Evolutionary conservation across 208 protist species (phyloP).

Genomic region (Trypanosoma theileri): DNA sequence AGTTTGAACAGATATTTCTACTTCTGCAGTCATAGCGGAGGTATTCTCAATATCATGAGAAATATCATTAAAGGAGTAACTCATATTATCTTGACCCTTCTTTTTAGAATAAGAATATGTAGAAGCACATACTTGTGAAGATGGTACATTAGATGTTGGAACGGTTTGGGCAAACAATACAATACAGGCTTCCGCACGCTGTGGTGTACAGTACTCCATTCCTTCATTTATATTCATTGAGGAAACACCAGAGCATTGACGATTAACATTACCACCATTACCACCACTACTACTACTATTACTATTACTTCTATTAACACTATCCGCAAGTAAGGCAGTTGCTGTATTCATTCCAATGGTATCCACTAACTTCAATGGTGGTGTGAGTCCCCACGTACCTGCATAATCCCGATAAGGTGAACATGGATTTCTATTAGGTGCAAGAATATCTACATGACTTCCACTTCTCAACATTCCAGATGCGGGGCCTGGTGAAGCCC

Average conservation of each 20-base stretch:
- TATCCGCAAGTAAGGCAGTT: not conserved
- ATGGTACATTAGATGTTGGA: not conserved
- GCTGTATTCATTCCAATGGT: not conserved
- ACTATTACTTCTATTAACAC: too few relatives aligned
- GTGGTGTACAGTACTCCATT: not conserved
- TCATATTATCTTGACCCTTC: not conserved
- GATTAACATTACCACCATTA: too few relatives aligned
- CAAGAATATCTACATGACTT: constrained; percentile 42
- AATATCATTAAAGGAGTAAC: not conserved
- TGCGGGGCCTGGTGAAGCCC: not conserved
- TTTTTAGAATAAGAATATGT: not conserved
- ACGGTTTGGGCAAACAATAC: constrained; percentile 10
- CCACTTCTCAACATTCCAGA: constrained; percentile 15
- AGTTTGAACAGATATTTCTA: not conserved
- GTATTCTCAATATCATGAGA: not conserved
- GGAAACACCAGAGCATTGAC: not conserved
- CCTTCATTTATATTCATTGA: not conserved
- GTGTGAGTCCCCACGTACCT: not conserved
- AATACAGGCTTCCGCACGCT: constrained; percentile 15
- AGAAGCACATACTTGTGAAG: not conserved
- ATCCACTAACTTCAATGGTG: not conserved
- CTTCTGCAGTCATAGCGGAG: not conserved
- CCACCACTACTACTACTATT: too few relatives aligned
- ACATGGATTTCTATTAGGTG: constrained; percentile 67
- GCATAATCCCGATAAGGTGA: constrained; percentile 36